A percentile compares a stretch with the other conserved stretches of the same genome.
These are phyloP conservation scores for Leishmania turanica DNA, from an alignment of 208 protist species.

Conservation along the genomic window DNA sequence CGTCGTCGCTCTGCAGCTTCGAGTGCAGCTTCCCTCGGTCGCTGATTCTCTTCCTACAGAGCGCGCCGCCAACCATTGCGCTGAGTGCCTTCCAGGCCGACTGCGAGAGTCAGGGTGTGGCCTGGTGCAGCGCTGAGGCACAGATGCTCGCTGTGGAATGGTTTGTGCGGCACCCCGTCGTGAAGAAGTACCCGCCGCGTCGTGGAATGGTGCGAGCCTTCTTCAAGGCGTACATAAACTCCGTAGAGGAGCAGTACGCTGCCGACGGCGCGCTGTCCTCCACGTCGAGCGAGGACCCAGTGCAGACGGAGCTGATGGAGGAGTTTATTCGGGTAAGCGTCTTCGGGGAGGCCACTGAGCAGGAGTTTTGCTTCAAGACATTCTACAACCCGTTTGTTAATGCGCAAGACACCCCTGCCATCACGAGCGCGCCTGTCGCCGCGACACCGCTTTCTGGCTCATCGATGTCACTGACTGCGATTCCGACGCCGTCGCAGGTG, in stretches of 20 bases:
- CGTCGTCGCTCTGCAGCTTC: conserved; percentile 10
- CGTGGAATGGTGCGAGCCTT: conserved; percentile 53
- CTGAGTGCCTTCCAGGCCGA: conserved; percentile 72
- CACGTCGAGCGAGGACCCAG: conserved; percentile 35
- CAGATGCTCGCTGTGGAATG: conserved; percentile 58
- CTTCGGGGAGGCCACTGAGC: conserved; percentile 9
- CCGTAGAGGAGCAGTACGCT: conserved; percentile 50
- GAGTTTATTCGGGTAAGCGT: conserved; percentile 58
- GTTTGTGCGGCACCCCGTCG: conserved; percentile 64
- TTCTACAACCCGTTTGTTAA: conserved; percentile 55
- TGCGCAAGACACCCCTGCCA: conserved; percentile 6
- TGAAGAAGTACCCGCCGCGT: conserved; percentile 55
- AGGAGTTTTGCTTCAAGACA: conserved; percentile 67
- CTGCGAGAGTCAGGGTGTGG: conserved; percentile 47
- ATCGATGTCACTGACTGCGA: conserved; percentile 1
- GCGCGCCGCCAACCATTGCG: conserved; percentile 48
- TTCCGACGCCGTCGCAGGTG: conserved; percentile 1
- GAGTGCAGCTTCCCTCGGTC: conserved; percentile 43
- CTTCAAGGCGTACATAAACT: conserved; percentile 66
- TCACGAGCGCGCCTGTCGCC: background rate
- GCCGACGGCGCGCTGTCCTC: conserved; percentile 2
- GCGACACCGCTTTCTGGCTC: conserved; percentile 1
- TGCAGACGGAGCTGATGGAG: conserved; percentile 62
- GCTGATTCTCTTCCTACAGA: conserved; percentile 74
- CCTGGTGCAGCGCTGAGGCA: conserved; percentile 50